Evolutionary conservation across 495 filamentous ascomycete species (phyloP).

Genomic region (Penicillium flavigenum): DNA sequence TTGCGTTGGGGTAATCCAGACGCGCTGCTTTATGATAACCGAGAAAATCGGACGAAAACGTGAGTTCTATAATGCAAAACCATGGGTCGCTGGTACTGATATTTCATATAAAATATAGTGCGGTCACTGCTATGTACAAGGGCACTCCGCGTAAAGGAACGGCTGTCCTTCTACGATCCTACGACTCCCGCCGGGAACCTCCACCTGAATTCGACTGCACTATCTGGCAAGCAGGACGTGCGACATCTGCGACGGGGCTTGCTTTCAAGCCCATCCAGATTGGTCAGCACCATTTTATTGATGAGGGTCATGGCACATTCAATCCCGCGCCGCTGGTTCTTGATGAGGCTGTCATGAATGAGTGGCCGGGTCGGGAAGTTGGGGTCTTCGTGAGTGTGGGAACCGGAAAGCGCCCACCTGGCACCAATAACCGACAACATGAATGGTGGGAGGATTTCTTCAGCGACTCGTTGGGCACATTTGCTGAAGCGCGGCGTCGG

Average conservation of each 20-base stretch:
- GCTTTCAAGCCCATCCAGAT: conserved; percentile 97
- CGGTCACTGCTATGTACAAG: conserved; percentile 88
- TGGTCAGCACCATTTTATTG: conserved; percentile 88
- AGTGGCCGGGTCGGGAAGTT: conserved; percentile 90
- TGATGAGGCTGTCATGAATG: conserved; percentile 86
- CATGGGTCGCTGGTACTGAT: conserved; percentile 12
- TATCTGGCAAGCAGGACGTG: conserved; percentile 94
- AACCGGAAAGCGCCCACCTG: conserved; percentile 81
- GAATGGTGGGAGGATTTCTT: conserved; percentile 95
- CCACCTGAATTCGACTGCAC: conserved; percentile 85
- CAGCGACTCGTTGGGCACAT: conserved; percentile 67
- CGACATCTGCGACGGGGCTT: conserved; percentile 86
- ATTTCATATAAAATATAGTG: conserved; percentile 45
- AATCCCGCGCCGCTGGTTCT: conserved; percentile 84
- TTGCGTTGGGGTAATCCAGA: conserved; percentile 57
- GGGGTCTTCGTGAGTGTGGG: conserved; percentile 89
- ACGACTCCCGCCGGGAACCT: conserved; percentile 89
- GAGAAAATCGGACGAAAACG: conserved; percentile 90
- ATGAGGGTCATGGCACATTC: conserved; percentile 88
- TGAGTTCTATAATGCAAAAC: conserved; percentile 46
- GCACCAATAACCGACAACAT: conserved; percentile 62
- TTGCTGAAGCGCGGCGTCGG: conserved; percentile 81
- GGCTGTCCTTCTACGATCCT: conserved; percentile 79
- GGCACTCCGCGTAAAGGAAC: conserved; percentile 65
- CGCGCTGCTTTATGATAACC: conserved; percentile 71